Percentiles rank a stretch among this genome's conserved stretches.
Evolutionary conservation across 1,284 basidiomycete genomes (phyloP).

Genomic region (Athelia sp.): DNA sequence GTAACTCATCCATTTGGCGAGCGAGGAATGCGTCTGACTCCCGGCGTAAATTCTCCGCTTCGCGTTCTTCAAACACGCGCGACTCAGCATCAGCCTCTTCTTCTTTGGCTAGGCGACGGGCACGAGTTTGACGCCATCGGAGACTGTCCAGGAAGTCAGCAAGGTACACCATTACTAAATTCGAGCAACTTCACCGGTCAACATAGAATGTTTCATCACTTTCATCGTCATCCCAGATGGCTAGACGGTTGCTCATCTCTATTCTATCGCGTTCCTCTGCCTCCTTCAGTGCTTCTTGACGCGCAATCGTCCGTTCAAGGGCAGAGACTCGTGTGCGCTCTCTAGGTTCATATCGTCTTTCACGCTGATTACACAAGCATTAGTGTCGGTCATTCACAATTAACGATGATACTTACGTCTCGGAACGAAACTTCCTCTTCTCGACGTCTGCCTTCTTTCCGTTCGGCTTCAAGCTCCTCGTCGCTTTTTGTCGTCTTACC

Average conservation of each 20-base stretch:
- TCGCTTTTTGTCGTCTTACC: constrained; percentile 62
- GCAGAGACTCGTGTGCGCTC: constrained; percentile 73
- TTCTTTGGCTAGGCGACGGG: constrained; percentile 66
- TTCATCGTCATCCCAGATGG: constrained; percentile 88
- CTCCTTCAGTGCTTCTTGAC: constrained; percentile 67
- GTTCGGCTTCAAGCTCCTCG: constrained; percentile 77
- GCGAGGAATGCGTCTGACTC: constrained; percentile 88
- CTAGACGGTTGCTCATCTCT: constrained; percentile 69
- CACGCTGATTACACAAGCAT: constrained; percentile 46
- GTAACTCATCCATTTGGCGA: constrained; percentile 88
- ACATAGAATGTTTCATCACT: constrained; percentile 83
- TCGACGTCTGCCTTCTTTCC: constrained; percentile 65
- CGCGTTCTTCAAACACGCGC: constrained; percentile 75
- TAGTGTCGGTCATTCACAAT: constrained; percentile 2
- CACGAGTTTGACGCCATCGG: constrained; percentile 72
- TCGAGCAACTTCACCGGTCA: constrained; percentile 53
- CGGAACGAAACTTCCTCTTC: constrained; percentile 80
- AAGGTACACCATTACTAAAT: no score
- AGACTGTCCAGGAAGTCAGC: constrained; percentile 32
- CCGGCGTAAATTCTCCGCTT: constrained; percentile 75
- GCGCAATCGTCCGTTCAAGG: constrained; percentile 69
- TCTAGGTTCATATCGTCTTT: constrained; percentile 76
- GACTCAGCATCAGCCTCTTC: constrained; percentile 81
- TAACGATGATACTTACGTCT: constrained; percentile 58
- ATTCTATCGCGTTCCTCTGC: constrained; percentile 69